Base-by-base conservation (phyloP, 345 rosid species). In the Eucalyptus urophylla region DNA sequence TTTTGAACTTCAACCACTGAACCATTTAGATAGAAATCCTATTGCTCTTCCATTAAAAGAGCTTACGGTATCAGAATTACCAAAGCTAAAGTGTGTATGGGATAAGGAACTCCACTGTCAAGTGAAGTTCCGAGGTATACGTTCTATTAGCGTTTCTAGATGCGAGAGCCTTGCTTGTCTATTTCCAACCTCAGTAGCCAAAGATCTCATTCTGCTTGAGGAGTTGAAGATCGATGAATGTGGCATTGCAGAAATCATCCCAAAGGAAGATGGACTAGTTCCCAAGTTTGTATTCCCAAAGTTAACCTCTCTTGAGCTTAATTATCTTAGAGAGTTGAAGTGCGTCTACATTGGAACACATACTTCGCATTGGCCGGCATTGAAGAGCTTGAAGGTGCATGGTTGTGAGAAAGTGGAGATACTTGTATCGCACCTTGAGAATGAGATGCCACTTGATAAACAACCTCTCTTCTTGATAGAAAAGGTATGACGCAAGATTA, bases 61-160 rank as follows among this genome's bases (percentile, higher is more conserved):
- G 49, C 4, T 45, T 0, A 45, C 4, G 4, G 4, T 45, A 1
- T 45, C 0, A 45, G 0, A 0, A 0, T 45, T 45, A 45, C 49
- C 49, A 45, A 45, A 45, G 49, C 4, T 45, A 10, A 45, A 45
- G 49, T 9, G 12, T 45, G 12, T 45, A 45, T 45, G 11, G 11
- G 49, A 45, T 1, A 45, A 45, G 1, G 49, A 10, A 45, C 12
- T 45, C 12, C 49, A 45, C 10, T 0, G 4, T 45, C 49, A 45
- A 45, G 49, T 45, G 10, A 10, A 45, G 0, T 45, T 45, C 0
- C 49, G 10, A 0, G 0, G 49, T 45, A 12, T 45, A 45, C 49
- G 12, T 1, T 45, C 49, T 10, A 45, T 45, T 10, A 45, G 0
- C 11, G 0, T 45, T 45, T 45, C 4, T 0, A 45, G 12, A 45